These are phyloP conservation scores for Peterozyma xylosa DNA, from an alignment of 805 yeast species.

Conservation along the genomic window DNA sequence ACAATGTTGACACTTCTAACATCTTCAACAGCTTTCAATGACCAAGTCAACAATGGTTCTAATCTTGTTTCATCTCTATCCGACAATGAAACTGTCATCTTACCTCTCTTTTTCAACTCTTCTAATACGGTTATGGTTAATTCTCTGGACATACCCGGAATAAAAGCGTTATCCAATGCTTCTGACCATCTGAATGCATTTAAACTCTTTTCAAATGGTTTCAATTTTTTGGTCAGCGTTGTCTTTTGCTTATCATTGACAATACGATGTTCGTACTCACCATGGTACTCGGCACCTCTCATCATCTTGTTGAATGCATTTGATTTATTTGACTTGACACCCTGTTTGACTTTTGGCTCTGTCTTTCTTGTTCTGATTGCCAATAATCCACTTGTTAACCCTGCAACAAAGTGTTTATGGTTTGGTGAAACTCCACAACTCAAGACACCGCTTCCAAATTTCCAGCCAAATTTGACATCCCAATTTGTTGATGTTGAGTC, in stretches of 20 bases:
- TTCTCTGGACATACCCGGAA: slow-evolving; percentile 72
- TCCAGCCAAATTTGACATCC: slow-evolving; percentile 96
- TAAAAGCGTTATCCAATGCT: slow-evolving; percentile 82
- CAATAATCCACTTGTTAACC: slow-evolving; percentile 81
- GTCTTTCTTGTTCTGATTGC: slow-evolving; percentile 84
- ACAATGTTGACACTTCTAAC: slow-evolving; percentile 59
- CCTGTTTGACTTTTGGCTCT: slow-evolving; percentile 46
- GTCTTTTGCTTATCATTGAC: slow-evolving; percentile 49
- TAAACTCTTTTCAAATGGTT: slow-evolving; percentile 75
- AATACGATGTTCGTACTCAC: slow-evolving; percentile 76
- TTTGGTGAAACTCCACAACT: slow-evolving; percentile 87
- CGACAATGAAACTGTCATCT: slow-evolving; percentile 70
- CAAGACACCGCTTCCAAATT: slow-evolving; percentile 88
- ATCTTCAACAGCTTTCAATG: slow-evolving; percentile 67
- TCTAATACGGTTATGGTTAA: slow-evolving; percentile 74
- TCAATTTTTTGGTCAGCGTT: slow-evolving; percentile 46
- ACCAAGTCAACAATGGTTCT: slow-evolving; percentile 86
- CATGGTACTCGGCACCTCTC: slow-evolving; percentile 86
- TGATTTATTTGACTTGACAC: slow-evolving; percentile 40
- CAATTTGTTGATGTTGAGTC: slow-evolving; percentile 66
- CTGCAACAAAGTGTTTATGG: slow-evolving; percentile 84
- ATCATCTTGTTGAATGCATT: slow-evolving; percentile 73
- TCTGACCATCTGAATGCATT: slow-evolving; percentile 90
- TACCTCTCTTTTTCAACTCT: slow-evolving; percentile 85
- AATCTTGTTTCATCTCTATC: slow-evolving; percentile 76